Evolutionary conservation across 139 green algal genomes (phyloP).

Genomic region (Chlorella sorokiniana): DNA sequence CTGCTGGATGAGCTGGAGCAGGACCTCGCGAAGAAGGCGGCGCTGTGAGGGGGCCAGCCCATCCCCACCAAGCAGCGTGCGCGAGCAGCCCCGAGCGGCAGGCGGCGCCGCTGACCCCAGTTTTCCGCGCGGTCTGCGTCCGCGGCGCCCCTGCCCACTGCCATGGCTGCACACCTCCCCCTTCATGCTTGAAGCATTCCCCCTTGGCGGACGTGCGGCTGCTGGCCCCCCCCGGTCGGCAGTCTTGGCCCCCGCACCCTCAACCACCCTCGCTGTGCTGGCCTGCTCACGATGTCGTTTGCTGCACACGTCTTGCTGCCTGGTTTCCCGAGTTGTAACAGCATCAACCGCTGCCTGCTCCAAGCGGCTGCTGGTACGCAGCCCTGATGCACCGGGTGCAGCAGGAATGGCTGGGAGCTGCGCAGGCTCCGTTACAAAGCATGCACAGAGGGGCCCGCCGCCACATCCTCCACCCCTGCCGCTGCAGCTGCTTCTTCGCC

Average conservation of each 20-base stretch:
- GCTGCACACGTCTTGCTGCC: neutral
- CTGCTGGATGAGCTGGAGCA: conserved; percentile 49
- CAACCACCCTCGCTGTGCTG: neutral
- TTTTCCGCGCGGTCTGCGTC: neutral
- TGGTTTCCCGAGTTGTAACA: neutral
- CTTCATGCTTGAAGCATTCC: too few relatives aligned
- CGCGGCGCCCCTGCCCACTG: too few relatives aligned
- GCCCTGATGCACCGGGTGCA: too few relatives aligned
- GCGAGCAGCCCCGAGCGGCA: neutral
- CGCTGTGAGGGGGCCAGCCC: neutral
- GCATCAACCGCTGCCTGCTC: too few relatives aligned
- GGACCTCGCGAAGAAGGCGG: conserved; percentile 29
- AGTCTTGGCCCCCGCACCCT: conserved; percentile 9
- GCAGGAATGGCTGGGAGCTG: too few relatives aligned
- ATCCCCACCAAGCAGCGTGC: neutral
- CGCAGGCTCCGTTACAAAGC: too few relatives aligned
- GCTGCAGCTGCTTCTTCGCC: too few relatives aligned
- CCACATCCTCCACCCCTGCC: too few relatives aligned
- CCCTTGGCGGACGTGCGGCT: conserved; percentile 7
- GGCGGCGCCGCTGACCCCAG: neutral
- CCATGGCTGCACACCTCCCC: too few relatives aligned
- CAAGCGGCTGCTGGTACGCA: too few relatives aligned
- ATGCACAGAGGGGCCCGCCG: too few relatives aligned
- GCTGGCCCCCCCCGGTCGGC: neutral
- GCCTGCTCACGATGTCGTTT: too few relatives aligned